Percentiles rank a stretch among this genome's conserved stretches.
phyloP scores from a whole-genome alignment of 2,329 filamentous ascomycete species.

The Periconia sp. region DNA sequence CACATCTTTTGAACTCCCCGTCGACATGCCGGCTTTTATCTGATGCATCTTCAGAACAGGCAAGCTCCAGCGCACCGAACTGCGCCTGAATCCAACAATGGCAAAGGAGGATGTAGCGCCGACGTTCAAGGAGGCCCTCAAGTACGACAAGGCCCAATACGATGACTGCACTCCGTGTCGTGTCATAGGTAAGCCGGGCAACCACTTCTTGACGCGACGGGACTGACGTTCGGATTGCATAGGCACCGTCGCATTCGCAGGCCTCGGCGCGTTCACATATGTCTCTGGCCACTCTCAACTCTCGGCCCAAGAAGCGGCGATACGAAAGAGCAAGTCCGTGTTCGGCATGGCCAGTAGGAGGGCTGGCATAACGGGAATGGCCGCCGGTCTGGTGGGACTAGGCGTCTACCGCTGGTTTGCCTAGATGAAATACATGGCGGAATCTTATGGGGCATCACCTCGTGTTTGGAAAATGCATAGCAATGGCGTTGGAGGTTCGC shows the following conservation, averaged over 20 bases:
- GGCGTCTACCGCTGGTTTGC: conserved; percentile 52
- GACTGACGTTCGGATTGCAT: background rate
- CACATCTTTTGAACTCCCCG: background rate
- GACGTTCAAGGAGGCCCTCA: conserved; percentile 36
- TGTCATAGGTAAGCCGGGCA: conserved; percentile 65
- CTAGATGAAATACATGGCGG: conserved; percentile 12
- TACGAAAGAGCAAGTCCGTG: conserved; percentile 48
- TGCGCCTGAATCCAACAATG: conserved; percentile 12
- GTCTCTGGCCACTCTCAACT: conserved; percentile 54
- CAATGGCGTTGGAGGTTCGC: background rate
- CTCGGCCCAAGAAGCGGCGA: conserved; percentile 46
- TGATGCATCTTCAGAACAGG: no score
- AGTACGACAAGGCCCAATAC: conserved; percentile 40
- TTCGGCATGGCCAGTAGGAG: conserved; percentile 50
- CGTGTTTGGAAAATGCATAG: no score
- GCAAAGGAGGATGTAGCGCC: conserved; percentile 20
- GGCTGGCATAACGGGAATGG: conserved; percentile 49
- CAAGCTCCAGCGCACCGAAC: background rate
- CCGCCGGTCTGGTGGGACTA: conserved; percentile 49
- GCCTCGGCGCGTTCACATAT: conserved; percentile 55
- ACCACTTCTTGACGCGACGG: background rate
- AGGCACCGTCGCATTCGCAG: conserved; percentile 54
- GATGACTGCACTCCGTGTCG: conserved; percentile 75
- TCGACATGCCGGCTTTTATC: no score
- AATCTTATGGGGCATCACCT: no score